phyloP scores from a whole-genome alignment of 495 filamentous ascomycete genomes.

The Extremus antarcticus region DNA sequence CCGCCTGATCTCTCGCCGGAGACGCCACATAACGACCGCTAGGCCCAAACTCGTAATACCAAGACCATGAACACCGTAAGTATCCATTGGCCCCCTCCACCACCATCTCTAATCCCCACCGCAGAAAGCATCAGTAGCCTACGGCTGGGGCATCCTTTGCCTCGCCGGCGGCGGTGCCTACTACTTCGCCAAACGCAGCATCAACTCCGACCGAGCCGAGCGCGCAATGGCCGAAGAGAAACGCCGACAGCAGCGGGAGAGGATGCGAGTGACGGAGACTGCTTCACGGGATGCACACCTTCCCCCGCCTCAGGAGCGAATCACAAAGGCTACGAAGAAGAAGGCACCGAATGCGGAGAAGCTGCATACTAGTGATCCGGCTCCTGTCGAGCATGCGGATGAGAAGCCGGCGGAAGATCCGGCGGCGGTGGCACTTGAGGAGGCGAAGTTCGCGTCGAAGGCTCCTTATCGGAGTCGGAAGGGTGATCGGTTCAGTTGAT shows the following conservation, averaged over 20 bases:
- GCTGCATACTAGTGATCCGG: conserved; percentile 37
- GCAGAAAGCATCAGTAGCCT: conserved; percentile 24
- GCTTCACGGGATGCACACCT: background rate
- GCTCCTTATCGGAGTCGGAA: conserved; percentile 61
- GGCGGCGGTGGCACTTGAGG: conserved; percentile 37
- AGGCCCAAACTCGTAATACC: no score
- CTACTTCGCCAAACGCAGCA: conserved; percentile 87
- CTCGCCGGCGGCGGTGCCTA: conserved; percentile 84
- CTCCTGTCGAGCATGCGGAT: conserved; percentile 73
- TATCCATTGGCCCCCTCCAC: background rate
- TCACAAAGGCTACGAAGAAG: background rate
- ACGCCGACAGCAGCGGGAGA: conserved; percentile 14
- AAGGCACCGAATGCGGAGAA: conserved; percentile 2
- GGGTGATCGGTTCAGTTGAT: conserved; percentile 72
- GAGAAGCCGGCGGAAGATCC: conserved; percentile 43
- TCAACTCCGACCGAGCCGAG: conserved; percentile 73
- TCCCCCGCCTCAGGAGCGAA: background rate
- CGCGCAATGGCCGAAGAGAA: conserved; percentile 51
- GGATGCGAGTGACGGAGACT: conserved; percentile 10
- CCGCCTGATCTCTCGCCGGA: no score
- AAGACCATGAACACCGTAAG: conserved; percentile 22
- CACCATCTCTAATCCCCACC: background rate
- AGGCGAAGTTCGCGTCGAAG: conserved; percentile 80
- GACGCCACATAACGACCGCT: no score
- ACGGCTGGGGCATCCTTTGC: conserved; percentile 77